Conservation (phyloP, 2,329 filamentous ascomycete species). For the Pestalotiopsis sp. region DNA sequence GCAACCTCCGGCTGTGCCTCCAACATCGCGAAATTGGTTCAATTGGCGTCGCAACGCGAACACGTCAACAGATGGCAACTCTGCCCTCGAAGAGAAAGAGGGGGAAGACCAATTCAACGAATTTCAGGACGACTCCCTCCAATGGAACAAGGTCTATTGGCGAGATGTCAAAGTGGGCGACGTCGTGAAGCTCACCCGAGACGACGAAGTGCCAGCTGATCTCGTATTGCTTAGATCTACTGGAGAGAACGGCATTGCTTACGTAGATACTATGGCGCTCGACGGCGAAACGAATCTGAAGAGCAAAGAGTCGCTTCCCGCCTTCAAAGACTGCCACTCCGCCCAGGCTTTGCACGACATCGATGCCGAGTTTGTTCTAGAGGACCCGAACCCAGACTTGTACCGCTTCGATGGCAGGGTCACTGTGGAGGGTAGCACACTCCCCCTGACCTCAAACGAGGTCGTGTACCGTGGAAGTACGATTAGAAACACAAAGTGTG, state of each 20-base stretch:
- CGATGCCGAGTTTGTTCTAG: slow-evolving; percentile 66
- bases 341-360: slow-evolving; percentile 57
- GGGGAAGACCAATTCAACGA: slow-evolving; percentile 11
- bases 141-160: slow-evolving; percentile 66
- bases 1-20: slow-evolving; percentile 11
- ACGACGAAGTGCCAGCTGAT: slow-evolving; percentile 84
- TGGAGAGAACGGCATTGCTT: slow-evolving; percentile 78
- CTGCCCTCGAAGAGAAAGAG: slow-evolving; percentile 7
- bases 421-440: slow-evolving; percentile 55
- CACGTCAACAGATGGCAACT: background rate
- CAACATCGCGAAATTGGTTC: background rate
- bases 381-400: slow-evolving; percentile 77
- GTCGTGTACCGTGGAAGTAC: slow-evolving; percentile 86
- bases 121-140: slow-evolving; percentile 24
- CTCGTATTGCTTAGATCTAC: slow-evolving; percentile 76
- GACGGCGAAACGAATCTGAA: slow-evolving; percentile 85
- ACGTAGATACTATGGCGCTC: slow-evolving; percentile 81
- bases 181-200: slow-evolving; percentile 66
- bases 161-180: slow-evolving; percentile 71
- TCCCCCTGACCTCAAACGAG: slow-evolving; percentile 77
- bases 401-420: slow-evolving; percentile 77
- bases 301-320: slow-evolving; percentile 68
- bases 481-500: slow-evolving; percentile 70
- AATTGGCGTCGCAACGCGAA: background rate
- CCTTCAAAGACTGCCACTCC: slow-evolving; percentile 58